Evolutionary conservation across 768 basidiomycete species (phyloP).

Genomic region (Nidularia sp.): DNA sequence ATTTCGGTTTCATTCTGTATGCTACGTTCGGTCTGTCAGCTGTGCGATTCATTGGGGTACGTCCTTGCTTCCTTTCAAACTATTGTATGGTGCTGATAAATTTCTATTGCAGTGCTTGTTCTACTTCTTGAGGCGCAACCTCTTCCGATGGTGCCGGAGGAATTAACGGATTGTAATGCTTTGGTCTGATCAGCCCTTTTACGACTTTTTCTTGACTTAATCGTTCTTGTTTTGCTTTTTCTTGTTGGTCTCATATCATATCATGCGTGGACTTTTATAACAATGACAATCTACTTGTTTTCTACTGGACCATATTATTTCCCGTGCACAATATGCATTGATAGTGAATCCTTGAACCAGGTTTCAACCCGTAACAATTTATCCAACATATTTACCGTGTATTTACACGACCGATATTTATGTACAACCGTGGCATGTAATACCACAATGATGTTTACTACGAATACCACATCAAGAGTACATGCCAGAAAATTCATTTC

Average conservation of each 20-base stretch:
- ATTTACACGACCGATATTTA: not conserved
- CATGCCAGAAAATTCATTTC: constrained; percentile 46
- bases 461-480: constrained; percentile 42
- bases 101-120: constrained; percentile 56
- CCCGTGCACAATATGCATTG: too few species aligned
- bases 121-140: constrained; percentile 80
- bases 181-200: too few species aligned
- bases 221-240: too few species aligned
- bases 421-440: not conserved
- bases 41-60: constrained; percentile 73
- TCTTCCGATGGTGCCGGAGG: constrained; percentile 78
- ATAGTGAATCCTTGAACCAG: too few species aligned
- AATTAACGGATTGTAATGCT: too few species aligned
- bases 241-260: too few species aligned
- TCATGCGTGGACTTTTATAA: too few species aligned
- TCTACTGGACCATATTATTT: too few species aligned
- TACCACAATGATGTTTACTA: not conserved
- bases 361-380: too few species aligned
- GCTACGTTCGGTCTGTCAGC: constrained; percentile 71
- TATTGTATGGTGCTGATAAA: constrained; percentile 1
- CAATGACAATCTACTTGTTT: constrained; percentile 1
- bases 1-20: constrained; percentile 78
- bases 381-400: too few species aligned
- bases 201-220: too few species aligned
- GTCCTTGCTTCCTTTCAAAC: constrained; percentile 25